Evolutionary conservation across 169 alveolate species (phyloP).

Genomic region (Plasmodium coatneyi): DNA sequence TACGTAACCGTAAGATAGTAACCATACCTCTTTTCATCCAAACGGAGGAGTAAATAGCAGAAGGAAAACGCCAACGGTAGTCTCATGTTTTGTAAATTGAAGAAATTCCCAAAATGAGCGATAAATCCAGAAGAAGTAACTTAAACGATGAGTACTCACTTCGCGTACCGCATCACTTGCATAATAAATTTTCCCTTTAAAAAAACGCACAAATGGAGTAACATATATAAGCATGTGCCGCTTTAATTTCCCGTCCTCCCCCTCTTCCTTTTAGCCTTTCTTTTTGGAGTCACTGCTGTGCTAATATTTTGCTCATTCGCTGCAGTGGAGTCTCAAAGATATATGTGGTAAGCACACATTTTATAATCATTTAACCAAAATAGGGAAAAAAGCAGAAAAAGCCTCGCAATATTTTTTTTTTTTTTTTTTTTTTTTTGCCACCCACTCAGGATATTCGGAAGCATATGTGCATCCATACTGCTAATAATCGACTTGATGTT

Average conservation of each 20-base stretch:
- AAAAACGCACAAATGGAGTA: background rate
- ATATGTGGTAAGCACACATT: slow-evolving; percentile 56
- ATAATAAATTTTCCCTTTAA: background rate
- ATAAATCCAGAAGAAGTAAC: slow-evolving; percentile 72
- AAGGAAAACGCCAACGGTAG: background rate
- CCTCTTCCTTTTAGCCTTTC: slow-evolving; percentile 22
- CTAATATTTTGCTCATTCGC: slow-evolving; percentile 68
- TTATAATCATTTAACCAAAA: slow-evolving; percentile 1
- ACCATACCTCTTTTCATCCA: background rate
- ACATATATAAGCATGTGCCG: background rate
- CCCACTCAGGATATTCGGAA: slow-evolving; percentile 64
- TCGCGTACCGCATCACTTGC: background rate
- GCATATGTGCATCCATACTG: slow-evolving; percentile 48
- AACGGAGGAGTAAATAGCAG: background rate
- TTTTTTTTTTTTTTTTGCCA: slow-evolving; percentile 6
- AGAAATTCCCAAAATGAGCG: slow-evolving; percentile 56
- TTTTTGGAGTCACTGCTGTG: slow-evolving; percentile 57
- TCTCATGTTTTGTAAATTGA: slow-evolving; percentile 11
- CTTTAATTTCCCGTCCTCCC: background rate
- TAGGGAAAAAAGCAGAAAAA: background rate
- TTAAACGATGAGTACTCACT: background rate
- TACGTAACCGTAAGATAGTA: slow-evolving; percentile 1
- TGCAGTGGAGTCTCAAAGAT: slow-evolving; percentile 33
- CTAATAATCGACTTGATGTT: slow-evolving; percentile 44
- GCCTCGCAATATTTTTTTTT: background rate